phyloP scores from a whole-genome alignment of 176 grass and related monocot species.

The Oryza longistaminata region DNA sequence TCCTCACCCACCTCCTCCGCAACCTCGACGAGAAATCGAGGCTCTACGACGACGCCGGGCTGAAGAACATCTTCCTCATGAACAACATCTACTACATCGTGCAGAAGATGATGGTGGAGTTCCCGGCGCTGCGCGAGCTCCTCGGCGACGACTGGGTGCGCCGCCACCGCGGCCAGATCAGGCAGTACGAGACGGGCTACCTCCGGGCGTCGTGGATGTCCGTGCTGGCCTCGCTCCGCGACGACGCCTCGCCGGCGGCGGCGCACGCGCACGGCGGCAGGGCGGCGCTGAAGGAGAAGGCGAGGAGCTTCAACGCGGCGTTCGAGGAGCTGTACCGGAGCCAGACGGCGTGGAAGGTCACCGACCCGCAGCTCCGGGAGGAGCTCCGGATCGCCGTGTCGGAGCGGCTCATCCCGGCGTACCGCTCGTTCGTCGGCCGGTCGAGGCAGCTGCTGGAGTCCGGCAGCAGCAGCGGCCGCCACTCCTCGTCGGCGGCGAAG shows the following conservation, averaged over 20 bases:
- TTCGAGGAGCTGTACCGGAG: conserved; percentile 89
- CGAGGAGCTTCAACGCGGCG: conserved; percentile 71
- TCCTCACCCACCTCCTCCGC: conserved; percentile 58
- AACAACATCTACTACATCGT: conserved; percentile 96
- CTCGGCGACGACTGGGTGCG: conserved; percentile 90
- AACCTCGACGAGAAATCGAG: conserved; percentile 78
- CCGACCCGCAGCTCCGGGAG: conserved; percentile 69
- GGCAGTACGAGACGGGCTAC: conserved; percentile 69
- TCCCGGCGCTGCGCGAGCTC: conserved; percentile 49
- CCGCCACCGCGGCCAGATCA: conserved; percentile 61
- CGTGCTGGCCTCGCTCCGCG: conserved; percentile 60
- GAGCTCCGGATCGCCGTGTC: conserved; percentile 83
- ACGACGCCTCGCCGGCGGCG: conserved; percentile 42
- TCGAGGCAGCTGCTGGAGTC: conserved; percentile 41
- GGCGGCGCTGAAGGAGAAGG: conserved; percentile 55
- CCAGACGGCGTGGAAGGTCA: conserved; percentile 82
- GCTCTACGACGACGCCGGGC: conserved; percentile 79
- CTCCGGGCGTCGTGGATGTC: conserved; percentile 79
- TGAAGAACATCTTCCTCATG: conserved; percentile 91
- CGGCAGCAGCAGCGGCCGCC: conserved; percentile 29
- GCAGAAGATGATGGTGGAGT: conserved; percentile 75
- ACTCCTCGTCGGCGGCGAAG: conserved; percentile 41
- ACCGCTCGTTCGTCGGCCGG: conserved; percentile 72
- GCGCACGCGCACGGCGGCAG: conserved; percentile 8
- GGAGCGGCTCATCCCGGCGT: conserved; percentile 76